Conservation (phyloP, 106 monocot genomes). For the Dioscorea alata region DNA sequence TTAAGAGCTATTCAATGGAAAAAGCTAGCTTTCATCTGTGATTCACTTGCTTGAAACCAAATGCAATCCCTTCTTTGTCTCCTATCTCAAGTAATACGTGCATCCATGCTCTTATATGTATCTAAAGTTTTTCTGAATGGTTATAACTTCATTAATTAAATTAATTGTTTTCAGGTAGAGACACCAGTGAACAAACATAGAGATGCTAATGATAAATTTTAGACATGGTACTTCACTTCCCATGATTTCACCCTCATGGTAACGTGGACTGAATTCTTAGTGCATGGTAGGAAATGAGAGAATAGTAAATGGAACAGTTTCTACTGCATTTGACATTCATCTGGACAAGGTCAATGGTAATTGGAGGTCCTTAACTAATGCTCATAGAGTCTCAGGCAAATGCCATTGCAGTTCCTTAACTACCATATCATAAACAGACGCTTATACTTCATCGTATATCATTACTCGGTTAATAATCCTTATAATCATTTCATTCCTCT, state of each 20-base stretch:
- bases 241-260: conserved; percentile 67
- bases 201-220: conserved; percentile 27
- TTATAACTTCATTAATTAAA: background rate
- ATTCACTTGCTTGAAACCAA: conserved; percentile 48
- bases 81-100: conserved; percentile 33
- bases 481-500: too few species aligned
- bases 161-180: conserved; percentile 28
- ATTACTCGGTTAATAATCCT: too few species aligned
- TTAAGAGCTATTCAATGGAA: conserved; percentile 23
- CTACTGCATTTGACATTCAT: conserved; percentile 41
- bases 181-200: conserved; percentile 22
- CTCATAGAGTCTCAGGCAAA: too few species aligned
- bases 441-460: too few species aligned
- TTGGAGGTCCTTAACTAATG: too few species aligned
- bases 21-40: conserved; percentile 35
- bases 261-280: conserved; percentile 52
- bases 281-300: conserved; percentile 12
- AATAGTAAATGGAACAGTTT: conserved; percentile 27
- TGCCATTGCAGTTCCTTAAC: too few species aligned
- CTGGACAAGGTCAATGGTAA: conserved; percentile 38
- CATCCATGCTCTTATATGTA: background rate
- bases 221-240: conserved; percentile 46
- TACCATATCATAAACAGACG: too few species aligned
- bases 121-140: background rate
- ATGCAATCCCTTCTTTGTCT: conserved; percentile 46